These are phyloP conservation scores for Wickerhamiella infanticola DNA, from an alignment of 1,139 yeast genomes.

Conservation along the genomic window DNA sequence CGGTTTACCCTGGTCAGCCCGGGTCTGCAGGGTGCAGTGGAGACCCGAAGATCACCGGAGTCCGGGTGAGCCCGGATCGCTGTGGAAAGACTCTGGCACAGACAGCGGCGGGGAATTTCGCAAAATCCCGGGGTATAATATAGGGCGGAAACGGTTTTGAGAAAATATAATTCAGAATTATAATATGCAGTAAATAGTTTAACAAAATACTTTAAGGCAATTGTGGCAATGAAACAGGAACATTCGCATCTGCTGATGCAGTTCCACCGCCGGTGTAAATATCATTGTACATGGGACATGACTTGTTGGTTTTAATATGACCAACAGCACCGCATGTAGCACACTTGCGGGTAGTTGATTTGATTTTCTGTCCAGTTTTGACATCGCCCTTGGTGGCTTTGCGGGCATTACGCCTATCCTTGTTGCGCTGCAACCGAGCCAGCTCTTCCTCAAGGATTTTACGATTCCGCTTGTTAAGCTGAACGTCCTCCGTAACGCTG, in stretches of 20 bases:
- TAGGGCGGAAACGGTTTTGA: no score
- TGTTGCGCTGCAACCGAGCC: constrained; percentile 68
- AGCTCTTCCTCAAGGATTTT: constrained; percentile 71
- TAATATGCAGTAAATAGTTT: no score
- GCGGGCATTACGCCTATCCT: constrained; percentile 44
- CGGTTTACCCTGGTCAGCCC: background rate
- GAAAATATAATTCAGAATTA: no score
- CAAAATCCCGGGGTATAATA: no score
- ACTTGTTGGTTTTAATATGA: constrained; percentile 78
- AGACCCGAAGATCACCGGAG: background rate
- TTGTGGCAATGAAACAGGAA: background rate
- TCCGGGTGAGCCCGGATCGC: background rate
- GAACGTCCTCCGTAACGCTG: constrained; percentile 72
- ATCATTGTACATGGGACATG: constrained; percentile 70
- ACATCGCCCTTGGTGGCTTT: constrained; percentile 28
- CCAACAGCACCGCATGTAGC: constrained; percentile 94
- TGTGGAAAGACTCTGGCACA: no score
- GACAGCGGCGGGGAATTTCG: no score
- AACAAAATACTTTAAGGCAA: background rate
- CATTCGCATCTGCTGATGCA: background rate
- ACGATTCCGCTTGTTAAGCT: constrained; percentile 62
- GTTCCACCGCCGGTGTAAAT: constrained; percentile 16
- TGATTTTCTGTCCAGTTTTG: constrained; percentile 25
- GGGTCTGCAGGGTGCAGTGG: background rate
- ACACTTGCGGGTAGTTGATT: constrained; percentile 72